Base-by-base conservation (phyloP, 208 protist genomes). In the Wallacemonas sp. region DNA sequence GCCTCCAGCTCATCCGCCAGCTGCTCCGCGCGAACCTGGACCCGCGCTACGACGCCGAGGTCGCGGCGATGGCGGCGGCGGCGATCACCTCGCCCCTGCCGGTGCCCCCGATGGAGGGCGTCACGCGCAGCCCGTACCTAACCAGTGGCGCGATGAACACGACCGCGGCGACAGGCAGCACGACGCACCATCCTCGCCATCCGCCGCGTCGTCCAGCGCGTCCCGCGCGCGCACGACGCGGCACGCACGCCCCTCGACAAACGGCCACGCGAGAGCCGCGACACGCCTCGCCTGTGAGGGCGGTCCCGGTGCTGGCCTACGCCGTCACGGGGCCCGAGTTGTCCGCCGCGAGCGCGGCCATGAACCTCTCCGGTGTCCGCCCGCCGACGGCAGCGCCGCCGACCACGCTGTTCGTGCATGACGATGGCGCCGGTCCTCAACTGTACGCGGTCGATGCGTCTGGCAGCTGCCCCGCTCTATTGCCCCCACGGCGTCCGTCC, bases 21-120 rank as follows among this genome's bases (percentile, higher is more conserved):
- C 31, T 81, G 33, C 49, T 73, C 26, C 41, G 52, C n/a, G 67
- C 57, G 25, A 72, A 72, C 45, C 44, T 72, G 20, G 69, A 61
- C 16, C 48, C 57, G 52, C 52, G 39, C 14, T 4, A 18, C 12
- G 36, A 59, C 32, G 29, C 22, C 31, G 26, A 5, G 14, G 22
- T 10, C 32, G 39, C 25, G 3, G 52, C 52, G 48, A 11, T 55
- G 48, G 48, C 48, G 10, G 22, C 7, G 16, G 48, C 48, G 5
- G 48, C 48, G 16, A 23, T n/a, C 25, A 14, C 52, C 52, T 59
- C 52, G 12, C 52, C 52, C 8, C 8, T 41, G 52, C 52, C 52
- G 10, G 32, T 59, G 52, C n/a, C 31, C 3, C 52, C 52, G 16
- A 22, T 28, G 31, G 52, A 33, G 4, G 26, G 8, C 36, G 14